Conservation (phyloP, 75 land plant genomes). For the Chamaecyparis obtusa region DNA sequence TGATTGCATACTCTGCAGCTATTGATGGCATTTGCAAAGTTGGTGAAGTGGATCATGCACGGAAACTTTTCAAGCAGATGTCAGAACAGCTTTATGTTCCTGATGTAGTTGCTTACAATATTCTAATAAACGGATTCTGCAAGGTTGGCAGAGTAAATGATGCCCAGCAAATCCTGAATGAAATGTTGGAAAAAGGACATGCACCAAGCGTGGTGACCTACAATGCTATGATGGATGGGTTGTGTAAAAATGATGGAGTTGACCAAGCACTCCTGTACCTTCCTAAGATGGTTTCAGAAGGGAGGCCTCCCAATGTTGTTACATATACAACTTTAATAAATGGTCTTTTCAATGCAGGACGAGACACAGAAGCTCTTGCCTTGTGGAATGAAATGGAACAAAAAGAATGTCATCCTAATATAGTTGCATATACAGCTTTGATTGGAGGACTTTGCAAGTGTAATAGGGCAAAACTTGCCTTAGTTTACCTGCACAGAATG, state of each 20-base stretch:
- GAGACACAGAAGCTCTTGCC: slow-evolving; percentile 58
- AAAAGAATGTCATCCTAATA: slow-evolving; percentile 58
- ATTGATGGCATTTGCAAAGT: slow-evolving; percentile 47
- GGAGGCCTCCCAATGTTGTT: slow-evolving; percentile 51
- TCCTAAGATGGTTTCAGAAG: slow-evolving; percentile 36
- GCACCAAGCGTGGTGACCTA: slow-evolving; percentile 50
- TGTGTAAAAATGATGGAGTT: slow-evolving; percentile 41
- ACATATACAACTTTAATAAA: slow-evolving; percentile 78
- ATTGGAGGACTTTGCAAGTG: slow-evolving; percentile 79
- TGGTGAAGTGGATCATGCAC: slow-evolving; percentile 48
- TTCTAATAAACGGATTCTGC: slow-evolving; percentile 66
- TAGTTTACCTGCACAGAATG: slow-evolving; percentile 34
- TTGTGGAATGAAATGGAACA: slow-evolving; percentile 58
- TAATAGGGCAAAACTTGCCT: slow-evolving; percentile 30
- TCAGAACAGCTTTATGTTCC: slow-evolving; percentile 38
- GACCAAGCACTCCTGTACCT: slow-evolving; percentile 36
- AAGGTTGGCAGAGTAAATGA: slow-evolving; percentile 51
- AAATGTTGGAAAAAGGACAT: slow-evolving; percentile 57
- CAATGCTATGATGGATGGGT: slow-evolving; percentile 50
- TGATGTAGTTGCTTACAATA: slow-evolving; percentile 72
- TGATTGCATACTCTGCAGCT: slow-evolving; percentile 56
- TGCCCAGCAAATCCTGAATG: slow-evolving; percentile 46
- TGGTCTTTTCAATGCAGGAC: slow-evolving; percentile 63
- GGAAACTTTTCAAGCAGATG: slow-evolving; percentile 40
- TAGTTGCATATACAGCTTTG: slow-evolving; percentile 61